Conservation (phyloP, 257 asterid genomes). For the Solanum verrucosum region DNA sequence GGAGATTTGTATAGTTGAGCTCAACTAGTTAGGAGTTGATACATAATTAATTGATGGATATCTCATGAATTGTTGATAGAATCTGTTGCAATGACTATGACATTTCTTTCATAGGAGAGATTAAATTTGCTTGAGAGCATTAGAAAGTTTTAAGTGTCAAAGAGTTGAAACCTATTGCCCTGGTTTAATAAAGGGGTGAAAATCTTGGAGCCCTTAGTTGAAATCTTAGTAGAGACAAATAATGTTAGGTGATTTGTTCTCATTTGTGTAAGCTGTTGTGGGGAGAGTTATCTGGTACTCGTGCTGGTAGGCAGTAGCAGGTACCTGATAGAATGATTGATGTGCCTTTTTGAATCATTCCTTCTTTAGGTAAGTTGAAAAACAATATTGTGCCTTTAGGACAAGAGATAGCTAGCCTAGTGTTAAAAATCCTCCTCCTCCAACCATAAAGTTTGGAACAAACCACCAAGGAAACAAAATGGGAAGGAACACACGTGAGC, state of each 20-base stretch:
- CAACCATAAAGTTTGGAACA: background rate
- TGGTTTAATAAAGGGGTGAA: background rate
- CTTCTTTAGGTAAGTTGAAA: background rate
- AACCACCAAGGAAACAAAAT: background rate
- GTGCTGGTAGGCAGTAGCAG: background rate
- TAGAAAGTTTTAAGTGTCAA: background rate
- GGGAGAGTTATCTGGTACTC: background rate
- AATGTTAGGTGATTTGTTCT: background rate
- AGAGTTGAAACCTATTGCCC: background rate
- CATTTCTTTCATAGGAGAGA: background rate
- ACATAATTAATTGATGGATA: background rate
- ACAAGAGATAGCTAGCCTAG: background rate
- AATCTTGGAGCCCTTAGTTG: background rate
- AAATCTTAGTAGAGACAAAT: background rate
- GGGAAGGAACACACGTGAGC: background rate
- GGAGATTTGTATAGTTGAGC: background rate
- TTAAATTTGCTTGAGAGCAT: background rate
- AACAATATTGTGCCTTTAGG: background rate
- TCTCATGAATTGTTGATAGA: background rate
- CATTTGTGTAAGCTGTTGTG: background rate
- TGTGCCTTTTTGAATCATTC: background rate
- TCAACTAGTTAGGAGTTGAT: background rate
- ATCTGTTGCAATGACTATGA: background rate
- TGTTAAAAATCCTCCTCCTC: background rate
- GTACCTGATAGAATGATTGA: background rate